Base-by-base conservation (phyloP, 495 filamentous ascomycete genomes). In the Penicillium goetzii region DNA sequence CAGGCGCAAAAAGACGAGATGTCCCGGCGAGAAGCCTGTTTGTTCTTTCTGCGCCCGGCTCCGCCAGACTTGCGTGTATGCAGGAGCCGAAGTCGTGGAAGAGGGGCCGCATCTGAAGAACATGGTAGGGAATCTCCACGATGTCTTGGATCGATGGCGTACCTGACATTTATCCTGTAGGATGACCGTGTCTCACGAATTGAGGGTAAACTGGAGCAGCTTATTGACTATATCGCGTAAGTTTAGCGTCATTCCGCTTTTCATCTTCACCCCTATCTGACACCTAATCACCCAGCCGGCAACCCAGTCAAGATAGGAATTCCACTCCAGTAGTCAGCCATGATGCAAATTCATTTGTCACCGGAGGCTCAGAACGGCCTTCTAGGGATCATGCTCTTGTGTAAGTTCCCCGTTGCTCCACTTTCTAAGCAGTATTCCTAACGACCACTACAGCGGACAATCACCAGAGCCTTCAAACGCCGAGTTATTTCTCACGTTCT, bases 1-100 rank as follows among this genome's bases (percentile, higher is more conserved):
- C 38, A 80, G 78, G 26, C 69, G 78, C 19, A 80, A 80, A 62
- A 81, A 81, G 61, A 75, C 77, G 23, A 71, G 76, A 36, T 81
- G 78, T 58, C 76, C 78, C 0, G 78, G 78, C 11, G 77, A 81
- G 58, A 77, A 74, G 56, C 78, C 78, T 4, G 66, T 62, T 17
- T 81, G 78, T 60, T 81, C 78, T 0, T 78, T 73, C 28, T 81
- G 78, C 41, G 61, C 72, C 43, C 74, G 78, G 7, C 63, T 81
- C 49, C 74, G 76, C 12, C 77, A 81, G 61, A 55, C 65, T 49
- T 81, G 78, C 55, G 64, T 72, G 15, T 81, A 80, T 60, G 61
- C 74, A 0, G 67, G 65, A 17, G 28, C 56, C 14, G 74, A 78
- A n/a, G 53, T 55, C 12, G 65, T 62, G 15, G 65, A 72, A 0